Percentiles rank a stretch among this genome's conserved stretches.
Evolutionary conservation across 768 basidiomycete genomes (phyloP).

Genomic region (Russula brevipes): DNA sequence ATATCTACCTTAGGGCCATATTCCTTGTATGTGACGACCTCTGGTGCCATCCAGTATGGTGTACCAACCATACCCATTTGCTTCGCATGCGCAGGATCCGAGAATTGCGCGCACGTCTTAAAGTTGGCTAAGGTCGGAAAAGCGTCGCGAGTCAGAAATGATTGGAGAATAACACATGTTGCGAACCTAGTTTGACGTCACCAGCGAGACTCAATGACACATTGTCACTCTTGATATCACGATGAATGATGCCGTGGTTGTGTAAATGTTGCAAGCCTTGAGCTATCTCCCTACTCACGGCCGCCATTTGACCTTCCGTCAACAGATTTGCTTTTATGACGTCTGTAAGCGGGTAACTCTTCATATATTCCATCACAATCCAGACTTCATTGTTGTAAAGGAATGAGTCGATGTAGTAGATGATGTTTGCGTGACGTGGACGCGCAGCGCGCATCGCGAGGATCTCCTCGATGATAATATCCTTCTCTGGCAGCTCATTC

Average conservation of each 20-base stretch:
- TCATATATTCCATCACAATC: slow-evolving; percentile 99
- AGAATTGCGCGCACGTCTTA: slow-evolving; percentile 95
- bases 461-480: slow-evolving; percentile 99
- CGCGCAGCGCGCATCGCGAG: slow-evolving; percentile 85
- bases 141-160: neutral
- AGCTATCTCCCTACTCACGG: slow-evolving; percentile 86
- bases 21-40: slow-evolving; percentile 95
- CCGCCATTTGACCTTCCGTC: slow-evolving; percentile 98
- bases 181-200: slow-evolving; percentile 96
- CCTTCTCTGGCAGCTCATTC: slow-evolving; percentile 94
- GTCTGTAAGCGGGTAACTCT: slow-evolving; percentile 90
- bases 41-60: slow-evolving; percentile 98
- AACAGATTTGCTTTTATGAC: slow-evolving; percentile 94
- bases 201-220: slow-evolving; percentile 88
- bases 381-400: slow-evolving; percentile 96
- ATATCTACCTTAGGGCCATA: slow-evolving; percentile 97
- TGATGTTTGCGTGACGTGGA: slow-evolving; percentile 95
- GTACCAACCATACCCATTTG: slow-evolving; percentile 98
- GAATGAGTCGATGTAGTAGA: slow-evolving; percentile 99
- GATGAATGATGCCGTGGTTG: slow-evolving; percentile 93
- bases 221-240: slow-evolving; percentile 99
- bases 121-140: slow-evolving; percentile 67
- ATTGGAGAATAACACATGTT: neutral
- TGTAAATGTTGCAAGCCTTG: slow-evolving; percentile 95
- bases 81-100: slow-evolving; percentile 78